Percentiles rank a stretch among this genome's conserved stretches.
Conservation (phyloP, 768 basidiomycete species). For the Psilocybe sp. region DNA sequence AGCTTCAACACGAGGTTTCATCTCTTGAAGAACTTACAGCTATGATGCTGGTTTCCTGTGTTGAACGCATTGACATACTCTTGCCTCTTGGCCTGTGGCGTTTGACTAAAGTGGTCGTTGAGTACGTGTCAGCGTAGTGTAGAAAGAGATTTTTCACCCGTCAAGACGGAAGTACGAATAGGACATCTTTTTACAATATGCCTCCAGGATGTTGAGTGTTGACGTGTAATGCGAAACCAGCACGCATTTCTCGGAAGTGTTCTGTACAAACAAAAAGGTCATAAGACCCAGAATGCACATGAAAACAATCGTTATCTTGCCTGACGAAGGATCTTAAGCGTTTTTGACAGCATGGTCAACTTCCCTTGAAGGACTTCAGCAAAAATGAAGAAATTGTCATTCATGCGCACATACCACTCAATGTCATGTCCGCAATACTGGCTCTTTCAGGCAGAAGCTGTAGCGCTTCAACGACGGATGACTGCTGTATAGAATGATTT, state of each 20-base stretch:
- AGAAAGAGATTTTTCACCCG: constrained; percentile 48
- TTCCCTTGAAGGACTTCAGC: constrained; percentile 54
- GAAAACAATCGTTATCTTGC: constrained; percentile 28
- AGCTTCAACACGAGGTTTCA: not conserved
- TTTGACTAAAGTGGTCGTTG: constrained; percentile 47
- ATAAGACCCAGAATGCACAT: not conserved
- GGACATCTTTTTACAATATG: constrained; percentile 69
- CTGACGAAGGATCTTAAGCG: constrained; percentile 59
- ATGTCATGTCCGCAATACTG: constrained; percentile 64
- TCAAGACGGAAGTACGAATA: constrained; percentile 87
- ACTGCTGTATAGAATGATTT: constrained; percentile 34
- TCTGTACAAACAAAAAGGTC: constrained; percentile 30
- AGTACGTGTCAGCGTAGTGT: not conserved
- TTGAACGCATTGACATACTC: constrained; percentile 91
- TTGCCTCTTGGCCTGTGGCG: constrained; percentile 73
- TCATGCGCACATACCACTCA: constrained; percentile 63
- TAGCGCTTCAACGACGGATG: constrained; percentile 57
- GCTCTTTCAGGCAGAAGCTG: constrained; percentile 57
- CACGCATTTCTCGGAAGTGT: constrained; percentile 91
- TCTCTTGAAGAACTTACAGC: constrained; percentile 50
- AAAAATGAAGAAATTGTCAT: not conserved
- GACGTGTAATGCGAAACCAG: constrained; percentile 96
- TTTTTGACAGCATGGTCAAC: constrained; percentile 58
- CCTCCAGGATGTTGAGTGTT: constrained; percentile 89
- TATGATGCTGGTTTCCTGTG: constrained; percentile 61